A percentile compares a stretch with the other conserved stretches of the same genome.
Evolutionary conservation across 768 basidiomycete genomes (phyloP).

Genomic region (Auriculariales sp.): DNA sequence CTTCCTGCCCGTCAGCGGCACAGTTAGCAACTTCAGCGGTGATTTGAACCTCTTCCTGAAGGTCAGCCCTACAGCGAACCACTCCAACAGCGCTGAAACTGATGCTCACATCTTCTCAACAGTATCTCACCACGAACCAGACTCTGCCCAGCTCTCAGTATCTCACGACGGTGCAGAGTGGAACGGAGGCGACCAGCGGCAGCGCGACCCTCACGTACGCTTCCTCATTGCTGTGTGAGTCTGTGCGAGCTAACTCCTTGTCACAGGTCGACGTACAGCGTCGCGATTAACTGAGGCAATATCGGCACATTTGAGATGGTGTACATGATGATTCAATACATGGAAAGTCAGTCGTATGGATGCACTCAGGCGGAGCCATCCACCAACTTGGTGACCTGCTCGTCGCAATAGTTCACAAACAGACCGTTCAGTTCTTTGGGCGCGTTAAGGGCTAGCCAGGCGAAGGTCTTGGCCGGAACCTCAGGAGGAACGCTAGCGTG

Average conservation of each 20-base stretch:
- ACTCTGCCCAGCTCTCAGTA: conserved; percentile 37
- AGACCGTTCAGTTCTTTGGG: conserved; percentile 49
- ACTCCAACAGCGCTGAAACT: not conserved
- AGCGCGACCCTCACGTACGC: conserved; percentile 4
- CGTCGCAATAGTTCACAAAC: conserved; percentile 71
- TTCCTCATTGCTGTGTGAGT: not conserved
- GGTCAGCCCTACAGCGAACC: not conserved
- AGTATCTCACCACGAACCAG: conserved; percentile 38
- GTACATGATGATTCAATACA: too few relatives aligned
- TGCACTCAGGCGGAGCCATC: too few relatives aligned
- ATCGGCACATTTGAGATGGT: too few relatives aligned
- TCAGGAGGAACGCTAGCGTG: conserved; percentile 61
- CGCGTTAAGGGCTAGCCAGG: conserved; percentile 51
- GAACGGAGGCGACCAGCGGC: conserved; percentile 38
- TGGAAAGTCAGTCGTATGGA: too few relatives aligned
- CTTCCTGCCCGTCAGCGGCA: conserved; percentile 21
- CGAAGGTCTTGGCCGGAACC: conserved; percentile 64
- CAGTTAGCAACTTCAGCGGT: conserved; percentile 33
- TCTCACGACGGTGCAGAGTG: conserved; percentile 43
- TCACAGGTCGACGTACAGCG: conserved; percentile 29
- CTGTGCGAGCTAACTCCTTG: not conserved
- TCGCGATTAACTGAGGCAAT: conserved; percentile 31
- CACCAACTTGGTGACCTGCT: too few relatives aligned
- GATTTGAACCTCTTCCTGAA: conserved; percentile 25
- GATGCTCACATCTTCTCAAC: not conserved